Evolutionary conservation across 257 asterid species (phyloP), one percentile per base, ranked within the genome.

Genomic region (Galeopsis tetrahit): DNA sequence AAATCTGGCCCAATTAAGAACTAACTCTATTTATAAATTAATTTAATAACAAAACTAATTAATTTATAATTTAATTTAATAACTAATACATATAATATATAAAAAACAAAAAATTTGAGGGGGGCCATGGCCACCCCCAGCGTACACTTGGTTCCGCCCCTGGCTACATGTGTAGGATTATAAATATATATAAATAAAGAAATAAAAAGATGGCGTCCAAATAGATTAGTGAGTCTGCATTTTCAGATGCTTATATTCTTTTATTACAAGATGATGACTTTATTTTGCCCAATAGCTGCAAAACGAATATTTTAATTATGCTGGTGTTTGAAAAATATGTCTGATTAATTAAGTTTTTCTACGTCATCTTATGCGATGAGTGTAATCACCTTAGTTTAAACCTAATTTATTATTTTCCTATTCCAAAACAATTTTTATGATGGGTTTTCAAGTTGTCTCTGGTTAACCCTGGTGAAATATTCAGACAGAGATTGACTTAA

Each of bases 241-340:
- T 44, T 31, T 32, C 71, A 32, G 70, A 63, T 72, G 64, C 63
- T 62, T 71, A 58, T 44, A 58, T 44, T 32, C 57, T 43, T 58
- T 49, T 68, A 14, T 71, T 61, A 42, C 31, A 14, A 71, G 62
- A 21, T 61, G 62, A 21, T 61, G 69, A 46, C 76, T 71, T 71
- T 71, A 33, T 48, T 48, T 34, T 8, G 64, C 36, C 69, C 68
- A 10, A 60, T 60, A 17, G 76, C 69, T 53, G 63, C 51, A 34
- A 60, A 60, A 34, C 33, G 28, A 46, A 43, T 31, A 48, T 49
- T 60, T 40, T 21, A 21, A 21, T 21, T 40, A 42, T 68, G 21
- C 35, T 49, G 9, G 21, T 40, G 49, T 11, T 2, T 32, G 14
- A 48, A 4, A 35, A 14, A 40, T 10, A 43, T 14, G 28, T 7